Base-by-base conservation (phyloP, 2,329 filamentous ascomycete genomes). In the Aspergillus sp. region DNA sequence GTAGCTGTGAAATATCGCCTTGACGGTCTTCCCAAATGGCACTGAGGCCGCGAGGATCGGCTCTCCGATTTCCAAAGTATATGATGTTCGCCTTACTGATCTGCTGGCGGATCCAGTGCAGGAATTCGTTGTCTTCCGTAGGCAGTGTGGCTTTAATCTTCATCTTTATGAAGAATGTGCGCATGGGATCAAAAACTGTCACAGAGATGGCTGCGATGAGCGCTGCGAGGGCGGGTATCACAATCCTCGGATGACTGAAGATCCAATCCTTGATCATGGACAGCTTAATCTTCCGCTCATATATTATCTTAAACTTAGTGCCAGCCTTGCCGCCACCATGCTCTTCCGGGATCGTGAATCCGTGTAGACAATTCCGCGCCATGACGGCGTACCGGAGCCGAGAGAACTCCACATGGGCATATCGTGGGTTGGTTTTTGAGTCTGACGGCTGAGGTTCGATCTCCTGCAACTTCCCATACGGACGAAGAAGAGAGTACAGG, bases 351-450 rank as follows among this genome's bases (percentile, higher is more conserved):
- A 95, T 81, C 2, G 84, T 74, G 51, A 86, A 86, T 0, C 91
- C 90, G 65, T 98, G 93, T 71, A 96, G 78, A 61, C 91, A 97
- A 60, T 95, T 95, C 58, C 88, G 85, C 0, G 90, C 90, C 81
- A 93, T 89, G 47, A 94, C 85, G 5, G 90, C 85, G 60, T 87
- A 85, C 32, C 86, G 79, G 12, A 86, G 76, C 6, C 80, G 76
- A 1, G 81, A 75, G 59, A 93, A 97, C 60, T 90, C 86, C 19
- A 97, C 69, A 46, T 83, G 81, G 0, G 90, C 90, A 66, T 82
- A 95, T 58, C 83, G 84, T 0, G 93, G 91, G 2, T 86, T 61
- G 1, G 89, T 74, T 66, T 96, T 96, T 9, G 90, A 95, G 60
- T 95, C 90, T 3, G 85, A 83, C 0, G 89, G 81, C 62, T 96